Conservation (phyloP, 2,329 filamentous ascomycete genomes). For the Fusarium drepaniforme region DNA sequence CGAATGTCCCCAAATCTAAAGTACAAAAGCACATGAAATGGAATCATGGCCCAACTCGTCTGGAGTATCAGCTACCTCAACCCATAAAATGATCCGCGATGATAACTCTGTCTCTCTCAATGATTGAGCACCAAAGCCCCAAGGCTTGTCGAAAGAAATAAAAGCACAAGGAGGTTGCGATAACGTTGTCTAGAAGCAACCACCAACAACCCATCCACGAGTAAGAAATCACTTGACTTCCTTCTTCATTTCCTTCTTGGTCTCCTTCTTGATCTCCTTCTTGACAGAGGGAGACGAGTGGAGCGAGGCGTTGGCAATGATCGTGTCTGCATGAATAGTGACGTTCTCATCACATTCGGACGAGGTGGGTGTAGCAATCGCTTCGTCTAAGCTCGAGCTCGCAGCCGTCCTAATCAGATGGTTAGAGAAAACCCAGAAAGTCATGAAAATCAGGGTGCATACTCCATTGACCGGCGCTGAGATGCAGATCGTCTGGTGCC, state of each 20-base stretch:
- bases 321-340: slow-evolving; percentile 66
- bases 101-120: slow-evolving; percentile 45
- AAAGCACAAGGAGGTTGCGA: slow-evolving; percentile 14
- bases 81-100: slow-evolving; percentile 53
- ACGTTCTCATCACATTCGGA: slow-evolving; percentile 66
- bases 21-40: slow-evolving; percentile 55
- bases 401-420: slow-evolving; percentile 49
- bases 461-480: slow-evolving; percentile 52
- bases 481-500: slow-evolving; percentile 46
- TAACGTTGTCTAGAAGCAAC: not conserved
- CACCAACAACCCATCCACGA: not conserved
- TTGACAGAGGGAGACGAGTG: slow-evolving; percentile 62
- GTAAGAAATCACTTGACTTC: slow-evolving; percentile 35
- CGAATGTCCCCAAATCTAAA: slow-evolving; percentile 50
- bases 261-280: slow-evolving; percentile 52
- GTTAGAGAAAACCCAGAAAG: slow-evolving; percentile 49
- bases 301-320: slow-evolving; percentile 57
- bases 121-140: slow-evolving; percentile 35
- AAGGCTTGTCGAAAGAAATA: slow-evolving; percentile 27
- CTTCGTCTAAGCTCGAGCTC: slow-evolving; percentile 56
- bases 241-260: slow-evolving; percentile 49
- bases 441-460: slow-evolving; percentile 43
- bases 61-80: slow-evolving; percentile 50
- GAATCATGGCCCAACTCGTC: slow-evolving; percentile 46
- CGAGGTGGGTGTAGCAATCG: slow-evolving; percentile 54